Percentiles rank a stretch among this genome's conserved stretches.
Evolutionary conservation across 352 stramenopile species (phyloP).

Genomic region (Phytopythium litorale): DNA sequence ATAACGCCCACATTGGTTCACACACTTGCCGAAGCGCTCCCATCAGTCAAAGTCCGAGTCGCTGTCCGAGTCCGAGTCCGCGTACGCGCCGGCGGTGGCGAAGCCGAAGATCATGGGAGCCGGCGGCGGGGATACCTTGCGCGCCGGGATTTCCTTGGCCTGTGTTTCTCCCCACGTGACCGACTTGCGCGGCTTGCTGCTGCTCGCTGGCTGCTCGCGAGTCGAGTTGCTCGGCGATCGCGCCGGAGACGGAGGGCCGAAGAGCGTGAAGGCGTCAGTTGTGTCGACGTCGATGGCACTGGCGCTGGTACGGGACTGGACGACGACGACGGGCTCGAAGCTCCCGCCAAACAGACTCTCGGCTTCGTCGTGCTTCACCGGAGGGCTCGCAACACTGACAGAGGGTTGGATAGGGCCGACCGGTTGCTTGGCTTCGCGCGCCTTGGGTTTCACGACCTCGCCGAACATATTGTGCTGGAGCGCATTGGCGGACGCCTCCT

Average conservation of each 20-base stretch:
- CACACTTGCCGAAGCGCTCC: neutral
- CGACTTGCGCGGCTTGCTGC: conserved; percentile 13
- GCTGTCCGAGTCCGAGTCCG: conserved; percentile 42
- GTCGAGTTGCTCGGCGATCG: neutral
- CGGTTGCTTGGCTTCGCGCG: neutral
- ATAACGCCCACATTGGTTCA: neutral
- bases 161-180: conserved; percentile 24
- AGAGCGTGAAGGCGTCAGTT: neutral
- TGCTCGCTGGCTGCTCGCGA: neutral
- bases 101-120: conserved; percentile 55
- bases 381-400: neutral
- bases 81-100: conserved; percentile 39
- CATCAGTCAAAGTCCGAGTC: conserved; percentile 52
- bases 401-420: neutral
- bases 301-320: neutral
- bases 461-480: conserved; percentile 17
- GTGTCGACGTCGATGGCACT: conserved; percentile 2
- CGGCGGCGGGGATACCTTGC: conserved; percentile 10
- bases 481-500: conserved; percentile 6
- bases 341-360: conserved; percentile 48
- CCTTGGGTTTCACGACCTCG: conserved; percentile 11
- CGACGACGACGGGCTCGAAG: conserved; percentile 1
- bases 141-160: conserved; percentile 10
- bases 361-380: conserved; percentile 13
- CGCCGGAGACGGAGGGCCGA: neutral